Evolutionary conservation across 768 basidiomycete species (phyloP).

Genomic region (Porphyrellus cyaneotinctus): DNA sequence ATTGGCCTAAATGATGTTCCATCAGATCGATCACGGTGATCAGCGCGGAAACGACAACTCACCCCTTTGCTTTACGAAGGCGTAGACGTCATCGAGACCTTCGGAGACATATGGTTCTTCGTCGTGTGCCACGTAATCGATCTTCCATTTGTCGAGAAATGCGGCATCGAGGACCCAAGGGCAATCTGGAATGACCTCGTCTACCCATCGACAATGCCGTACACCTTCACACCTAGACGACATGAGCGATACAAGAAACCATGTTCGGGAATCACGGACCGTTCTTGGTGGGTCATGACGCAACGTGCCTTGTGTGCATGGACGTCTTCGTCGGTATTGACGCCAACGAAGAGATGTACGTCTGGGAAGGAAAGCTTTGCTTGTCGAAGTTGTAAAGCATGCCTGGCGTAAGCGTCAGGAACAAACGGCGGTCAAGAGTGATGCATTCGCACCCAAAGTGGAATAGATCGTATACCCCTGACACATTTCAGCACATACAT

Average conservation of each 20-base stretch:
- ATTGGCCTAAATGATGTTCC: conserved; percentile 59
- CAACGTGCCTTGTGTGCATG: conserved; percentile 71
- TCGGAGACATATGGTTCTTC: conserved; percentile 80
- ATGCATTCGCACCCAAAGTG: conserved; percentile 75
- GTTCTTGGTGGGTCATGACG: conserved; percentile 86
- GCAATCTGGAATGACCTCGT: conserved; percentile 85
- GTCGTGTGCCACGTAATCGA: conserved; percentile 98
- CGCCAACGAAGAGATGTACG: conserved; percentile 91
- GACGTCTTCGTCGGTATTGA: conserved; percentile 85
- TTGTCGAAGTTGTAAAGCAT: conserved; percentile 93
- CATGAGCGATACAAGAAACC: neutral
- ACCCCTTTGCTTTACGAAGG: conserved; percentile 78
- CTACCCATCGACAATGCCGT: conserved; percentile 97
- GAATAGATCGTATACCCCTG: conserved; percentile 95
- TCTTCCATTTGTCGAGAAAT: conserved; percentile 80
- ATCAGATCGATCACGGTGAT: neutral
- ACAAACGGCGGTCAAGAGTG: neutral
- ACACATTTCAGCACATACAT: conserved; percentile 2
- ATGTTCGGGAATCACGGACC: conserved; percentile 39
- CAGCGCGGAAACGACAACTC: conserved; percentile 16
- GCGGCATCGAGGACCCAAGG: conserved; percentile 86
- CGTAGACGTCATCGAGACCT: conserved; percentile 86
- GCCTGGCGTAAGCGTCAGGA: conserved; percentile 44
- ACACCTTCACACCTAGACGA: conserved; percentile 72
- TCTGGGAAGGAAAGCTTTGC: conserved; percentile 90